phyloP scores from a whole-genome alignment of 2,329 filamentous ascomycete genomes.

The Xylaria digitata region DNA sequence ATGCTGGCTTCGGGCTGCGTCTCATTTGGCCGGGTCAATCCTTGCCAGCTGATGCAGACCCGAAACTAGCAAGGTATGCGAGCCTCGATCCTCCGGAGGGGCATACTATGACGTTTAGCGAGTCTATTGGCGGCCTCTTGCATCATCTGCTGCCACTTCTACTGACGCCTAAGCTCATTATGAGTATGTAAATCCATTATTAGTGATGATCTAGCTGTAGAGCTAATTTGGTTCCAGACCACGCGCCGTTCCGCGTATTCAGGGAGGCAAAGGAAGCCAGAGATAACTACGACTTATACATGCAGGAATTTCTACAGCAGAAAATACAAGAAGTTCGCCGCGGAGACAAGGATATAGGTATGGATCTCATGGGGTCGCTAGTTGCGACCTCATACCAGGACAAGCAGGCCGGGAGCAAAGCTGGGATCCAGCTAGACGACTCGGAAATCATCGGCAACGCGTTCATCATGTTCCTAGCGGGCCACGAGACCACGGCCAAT shows the following conservation, averaged over 20 bases:
- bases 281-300: conserved; percentile 74
- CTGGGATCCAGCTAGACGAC: conserved; percentile 59
- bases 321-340: conserved; percentile 61
- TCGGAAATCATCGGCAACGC: conserved; percentile 79
- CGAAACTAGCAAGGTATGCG: conserved; percentile 59
- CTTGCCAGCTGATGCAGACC: conserved; percentile 56
- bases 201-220: neutral
- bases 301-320: conserved; percentile 73
- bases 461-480: conserved; percentile 75
- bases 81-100: conserved; percentile 60
- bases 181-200: conserved; percentile 55
- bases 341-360: conserved; percentile 57
- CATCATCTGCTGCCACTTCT: conserved; percentile 72
- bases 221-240: conserved; percentile 36
- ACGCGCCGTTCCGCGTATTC: conserved; percentile 62
- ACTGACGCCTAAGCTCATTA: conserved; percentile 66
- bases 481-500: conserved; percentile 85
- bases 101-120: conserved; percentile 73
- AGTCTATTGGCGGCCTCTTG: conserved; percentile 70
- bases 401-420: conserved; percentile 39
- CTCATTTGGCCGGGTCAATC: conserved; percentile 72
- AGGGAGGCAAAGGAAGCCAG: conserved; percentile 65
- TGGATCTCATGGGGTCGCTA: conserved; percentile 66
- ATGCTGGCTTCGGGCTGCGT: conserved; percentile 77
- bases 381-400: conserved; percentile 57